These are phyloP conservation scores for Chrysanthemum makinoi DNA, from an alignment of 129 eudicot genomes.

Conservation along the genomic window DNA sequence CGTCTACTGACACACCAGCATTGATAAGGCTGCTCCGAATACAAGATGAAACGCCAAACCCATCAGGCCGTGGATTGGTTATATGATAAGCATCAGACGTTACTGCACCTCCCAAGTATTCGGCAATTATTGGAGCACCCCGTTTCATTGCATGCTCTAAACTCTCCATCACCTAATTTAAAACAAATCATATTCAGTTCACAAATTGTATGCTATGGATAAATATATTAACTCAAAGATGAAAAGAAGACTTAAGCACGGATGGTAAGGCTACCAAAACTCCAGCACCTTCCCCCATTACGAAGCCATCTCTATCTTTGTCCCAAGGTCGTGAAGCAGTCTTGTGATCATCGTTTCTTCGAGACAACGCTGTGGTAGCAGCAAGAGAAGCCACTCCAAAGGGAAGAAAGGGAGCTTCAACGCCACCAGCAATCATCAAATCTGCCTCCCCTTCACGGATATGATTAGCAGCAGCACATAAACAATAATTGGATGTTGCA, in stretches of 20 bases:
- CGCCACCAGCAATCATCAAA: background rate
- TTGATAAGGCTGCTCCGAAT: background rate
- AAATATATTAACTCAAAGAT: background rate
- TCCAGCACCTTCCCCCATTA: background rate
- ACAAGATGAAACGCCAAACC: background rate
- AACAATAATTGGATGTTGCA: slow-evolving; percentile 1
- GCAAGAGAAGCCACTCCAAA: background rate
- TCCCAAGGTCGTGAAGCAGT: slow-evolving; percentile 8
- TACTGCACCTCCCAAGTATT: slow-evolving; percentile 19
- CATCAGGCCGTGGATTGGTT: slow-evolving; percentile 3
- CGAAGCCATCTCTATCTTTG: slow-evolving; percentile 7
- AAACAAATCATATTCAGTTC: no score
- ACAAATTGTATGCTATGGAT: background rate
- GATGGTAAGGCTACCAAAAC: background rate
- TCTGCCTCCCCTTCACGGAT: background rate
- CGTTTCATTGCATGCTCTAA: slow-evolving; percentile 27
- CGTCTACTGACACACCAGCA: background rate
- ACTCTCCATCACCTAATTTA: slow-evolving; percentile 22
- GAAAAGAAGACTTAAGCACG: background rate
- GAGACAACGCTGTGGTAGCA: background rate
- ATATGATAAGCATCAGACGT: slow-evolving; percentile 22
- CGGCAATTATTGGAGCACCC: slow-evolving; percentile 15
- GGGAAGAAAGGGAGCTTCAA: background rate
- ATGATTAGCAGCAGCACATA: background rate
- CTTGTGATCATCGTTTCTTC: background rate